These are phyloP conservation scores for Trichocladium uniseriatum DNA, from an alignment of 495 filamentous ascomycete species.

Conservation along the genomic window DNA sequence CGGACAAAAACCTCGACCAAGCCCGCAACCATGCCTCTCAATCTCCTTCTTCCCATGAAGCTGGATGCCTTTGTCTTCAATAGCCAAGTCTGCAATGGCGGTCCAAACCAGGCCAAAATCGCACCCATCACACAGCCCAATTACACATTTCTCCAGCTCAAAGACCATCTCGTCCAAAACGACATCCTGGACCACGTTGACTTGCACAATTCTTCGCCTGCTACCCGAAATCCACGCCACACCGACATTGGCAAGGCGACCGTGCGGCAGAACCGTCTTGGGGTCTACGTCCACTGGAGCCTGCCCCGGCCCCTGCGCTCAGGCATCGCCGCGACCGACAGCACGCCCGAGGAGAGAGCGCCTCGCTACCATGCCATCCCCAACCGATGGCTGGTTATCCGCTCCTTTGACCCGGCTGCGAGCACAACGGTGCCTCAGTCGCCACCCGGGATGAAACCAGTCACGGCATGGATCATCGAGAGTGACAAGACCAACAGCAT, in stretches of 20 bases:
- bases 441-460: slow-evolving; percentile 21
- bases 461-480: slow-evolving; percentile 40
- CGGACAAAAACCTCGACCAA: too few species aligned
- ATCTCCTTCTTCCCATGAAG: too few species aligned
- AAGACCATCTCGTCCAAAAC: slow-evolving; percentile 26
- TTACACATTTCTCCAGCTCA: slow-evolving; percentile 40
- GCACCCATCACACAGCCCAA: slow-evolving; percentile 48
- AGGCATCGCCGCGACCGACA: slow-evolving; percentile 18
- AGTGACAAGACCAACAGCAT: slow-evolving; percentile 33
- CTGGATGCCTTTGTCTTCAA: slow-evolving; percentile 4
- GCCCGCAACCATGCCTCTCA: too few species aligned
- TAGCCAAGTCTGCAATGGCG: neutral
- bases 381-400: too few species aligned
- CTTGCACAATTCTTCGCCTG: slow-evolving; percentile 32
- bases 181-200: slow-evolving; percentile 39
- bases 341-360: neutral
- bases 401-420: too few species aligned
- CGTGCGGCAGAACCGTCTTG: slow-evolving; percentile 24
- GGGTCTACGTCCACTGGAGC: slow-evolving; percentile 47
- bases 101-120: slow-evolving; percentile 24
- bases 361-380: too few species aligned
- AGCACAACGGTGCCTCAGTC: too few species aligned
- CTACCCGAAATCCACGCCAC: slow-evolving; percentile 33
- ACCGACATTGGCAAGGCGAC: slow-evolving; percentile 30
- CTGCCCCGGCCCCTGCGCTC: slow-evolving; percentile 39